Evolutionary conservation across 345 rosid species (phyloP).

Genomic region (Eucalyptus pauciflora): DNA sequence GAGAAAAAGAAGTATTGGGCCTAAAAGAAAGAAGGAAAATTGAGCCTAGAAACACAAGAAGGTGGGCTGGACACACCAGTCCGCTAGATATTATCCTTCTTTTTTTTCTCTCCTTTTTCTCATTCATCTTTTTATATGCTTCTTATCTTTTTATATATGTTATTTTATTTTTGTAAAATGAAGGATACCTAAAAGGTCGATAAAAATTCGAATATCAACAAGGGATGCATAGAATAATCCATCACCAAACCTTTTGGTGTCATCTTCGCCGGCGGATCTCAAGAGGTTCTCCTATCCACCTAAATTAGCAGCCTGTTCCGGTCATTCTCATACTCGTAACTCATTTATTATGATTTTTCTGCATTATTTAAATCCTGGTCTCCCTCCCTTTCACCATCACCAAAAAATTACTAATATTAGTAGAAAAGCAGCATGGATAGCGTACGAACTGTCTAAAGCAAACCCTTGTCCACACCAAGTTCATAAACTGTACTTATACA

Average conservation of each 20-base stretch:
- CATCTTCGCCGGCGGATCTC: not conserved
- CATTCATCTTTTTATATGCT: too few relatives aligned
- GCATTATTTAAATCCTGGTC: not conserved
- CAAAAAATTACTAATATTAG: not conserved
- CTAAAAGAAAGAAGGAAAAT: too few relatives aligned
- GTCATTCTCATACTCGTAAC: not conserved
- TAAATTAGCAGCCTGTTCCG: not conserved
- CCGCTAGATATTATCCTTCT: too few relatives aligned
- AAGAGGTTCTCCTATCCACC: not conserved
- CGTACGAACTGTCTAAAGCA: not conserved
- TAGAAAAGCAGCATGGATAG: not conserved
- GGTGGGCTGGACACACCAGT: too few relatives aligned
- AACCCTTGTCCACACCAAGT: not conserved
- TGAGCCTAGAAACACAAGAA: too few relatives aligned
- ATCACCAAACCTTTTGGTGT: not conserved
- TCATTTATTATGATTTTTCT: not conserved
- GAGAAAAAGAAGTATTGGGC: too few relatives aligned
- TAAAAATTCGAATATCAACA: too few relatives aligned
- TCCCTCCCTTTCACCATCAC: not conserved
- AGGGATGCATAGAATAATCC: not conserved
- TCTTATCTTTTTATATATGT: too few relatives aligned
- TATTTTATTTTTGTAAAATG: too few relatives aligned
- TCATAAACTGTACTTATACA: not conserved
- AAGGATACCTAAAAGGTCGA: too few relatives aligned
- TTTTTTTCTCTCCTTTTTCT: too few relatives aligned